Evolutionary conservation across 2,329 filamentous ascomycete genomes (phyloP), one percentile per base, ranked within the genome.

Genomic region (Nigrospora oryzae): DNA sequence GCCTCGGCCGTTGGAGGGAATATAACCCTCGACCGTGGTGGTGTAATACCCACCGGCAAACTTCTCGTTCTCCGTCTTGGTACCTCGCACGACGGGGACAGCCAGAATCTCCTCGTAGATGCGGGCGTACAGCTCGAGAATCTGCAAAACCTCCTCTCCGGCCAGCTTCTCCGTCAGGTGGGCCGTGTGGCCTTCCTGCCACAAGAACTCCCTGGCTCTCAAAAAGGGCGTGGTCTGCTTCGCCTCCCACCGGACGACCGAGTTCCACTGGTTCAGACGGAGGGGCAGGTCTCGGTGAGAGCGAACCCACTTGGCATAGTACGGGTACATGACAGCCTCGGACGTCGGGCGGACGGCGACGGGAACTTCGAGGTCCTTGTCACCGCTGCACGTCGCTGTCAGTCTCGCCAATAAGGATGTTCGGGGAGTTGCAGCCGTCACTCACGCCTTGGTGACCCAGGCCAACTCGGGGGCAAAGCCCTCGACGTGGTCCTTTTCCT

Each of bases 191-290:
- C 49, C 49, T 36, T 51, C 49, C 37, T 51, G 49, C 49, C 49
- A 48, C 57, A 97, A 69, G 67, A 98, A 98, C 66, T 98, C 93
- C 64, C 94, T 77, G 38, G 91, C 91, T 56, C 91, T 78, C 46
- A 98, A 77, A 73, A 97, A 97, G 35, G 80, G 80, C n/a, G 79
- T 83, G 19, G 79, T 83, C 65, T 95, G 89, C 74, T 97, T 97
- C 63, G 95, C 94, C 68, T 97, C 93, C 93, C 93, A 97, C 57
- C 91, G 81, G 40, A 96, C 76, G 52, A 79, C 75, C 13, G 85
- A 95, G 76, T 96, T 96, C 93, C 93, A 98, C 68, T 98, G 93
- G 72, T 97, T 97, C 54, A 97, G 76, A 60, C 89, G 84, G 54
- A 97, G 76, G 50, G 93, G 94, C 47, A 98, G 83, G 61, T 98